Conservation (phyloP, 2,329 filamentous ascomycete species). For the Knufia petricola region DNA sequence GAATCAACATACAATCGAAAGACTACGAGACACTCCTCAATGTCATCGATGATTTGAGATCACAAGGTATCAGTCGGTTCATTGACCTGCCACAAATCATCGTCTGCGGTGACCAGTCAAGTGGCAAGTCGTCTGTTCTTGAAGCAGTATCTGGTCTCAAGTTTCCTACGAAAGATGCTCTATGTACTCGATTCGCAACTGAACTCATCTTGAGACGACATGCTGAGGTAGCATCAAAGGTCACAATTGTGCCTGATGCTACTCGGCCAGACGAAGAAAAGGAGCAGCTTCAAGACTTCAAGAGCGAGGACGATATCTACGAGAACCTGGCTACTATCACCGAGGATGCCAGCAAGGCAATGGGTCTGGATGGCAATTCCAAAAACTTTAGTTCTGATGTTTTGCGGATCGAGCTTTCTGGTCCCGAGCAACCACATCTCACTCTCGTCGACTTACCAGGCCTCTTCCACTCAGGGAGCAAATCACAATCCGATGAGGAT, state of each 20-base stretch:
- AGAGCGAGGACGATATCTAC: constrained; percentile 29
- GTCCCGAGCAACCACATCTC: constrained; percentile 50
- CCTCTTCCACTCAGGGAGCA: constrained; percentile 45
- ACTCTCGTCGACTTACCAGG: constrained; percentile 55
- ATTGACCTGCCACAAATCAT: constrained; percentile 48
- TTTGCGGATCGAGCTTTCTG: constrained; percentile 50
- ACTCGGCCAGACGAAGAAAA: constrained; percentile 9
- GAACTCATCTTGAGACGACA: constrained; percentile 46
- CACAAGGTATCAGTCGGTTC: no score
- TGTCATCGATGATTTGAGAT: no score
- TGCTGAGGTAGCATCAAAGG: background rate
- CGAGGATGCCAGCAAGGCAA: constrained; percentile 40
- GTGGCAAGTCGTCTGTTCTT: constrained; percentile 56
- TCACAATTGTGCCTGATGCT: background rate
- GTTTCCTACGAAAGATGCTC: constrained; percentile 46
- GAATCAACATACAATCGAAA: no score
- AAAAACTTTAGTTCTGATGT: constrained; percentile 41
- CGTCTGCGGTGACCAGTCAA: constrained; percentile 51
- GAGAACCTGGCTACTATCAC: constrained; percentile 41
- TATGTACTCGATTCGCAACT: constrained; percentile 54
- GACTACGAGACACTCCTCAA: no score
- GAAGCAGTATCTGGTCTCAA: constrained; percentile 54
- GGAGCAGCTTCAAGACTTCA: constrained; percentile 29
- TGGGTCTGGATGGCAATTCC: constrained; percentile 39
- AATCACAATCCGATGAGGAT: constrained; percentile 45